Percentiles rank a stretch among this genome's conserved stretches.
phyloP scores from a whole-genome alignment of 345 rosid species.

The Pistacia atlantica region DNA sequence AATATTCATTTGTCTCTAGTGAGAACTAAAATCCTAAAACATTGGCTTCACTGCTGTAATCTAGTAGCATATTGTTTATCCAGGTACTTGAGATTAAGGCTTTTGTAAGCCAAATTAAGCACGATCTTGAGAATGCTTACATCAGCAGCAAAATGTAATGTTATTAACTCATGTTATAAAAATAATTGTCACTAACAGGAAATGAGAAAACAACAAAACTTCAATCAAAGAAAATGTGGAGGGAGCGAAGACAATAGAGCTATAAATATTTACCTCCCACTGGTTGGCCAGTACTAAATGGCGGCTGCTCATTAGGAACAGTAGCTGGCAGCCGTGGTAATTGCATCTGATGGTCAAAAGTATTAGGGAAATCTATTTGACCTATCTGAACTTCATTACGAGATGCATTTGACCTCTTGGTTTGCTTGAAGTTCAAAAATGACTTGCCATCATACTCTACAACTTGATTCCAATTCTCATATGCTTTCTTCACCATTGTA shows the following conservation, averaged over 20 bases:
- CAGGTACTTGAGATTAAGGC: neutral
- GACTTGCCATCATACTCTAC: constrained; percentile 93
- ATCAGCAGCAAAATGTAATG: neutral
- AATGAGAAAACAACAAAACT: neutral
- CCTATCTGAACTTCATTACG: constrained; percentile 51
- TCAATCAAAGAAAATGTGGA: neutral
- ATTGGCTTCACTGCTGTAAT: neutral
- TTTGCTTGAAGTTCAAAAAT: constrained; percentile 65
- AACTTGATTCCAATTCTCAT: constrained; percentile 87
- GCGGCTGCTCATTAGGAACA: constrained; percentile 50
- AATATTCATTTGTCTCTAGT: neutral
- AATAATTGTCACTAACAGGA: neutral
- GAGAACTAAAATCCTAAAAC: neutral
- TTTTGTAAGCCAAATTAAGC: neutral
- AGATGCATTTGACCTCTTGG: constrained; percentile 47
- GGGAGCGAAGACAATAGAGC: neutral
- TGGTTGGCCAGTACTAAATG: constrained; percentile 50
- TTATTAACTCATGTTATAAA: neutral
- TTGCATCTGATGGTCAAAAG: constrained; percentile 58
- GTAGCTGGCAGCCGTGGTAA: constrained; percentile 51
- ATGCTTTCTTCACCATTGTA: constrained; percentile 85
- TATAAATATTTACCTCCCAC: constrained; percentile 53
- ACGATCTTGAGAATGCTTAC: neutral
- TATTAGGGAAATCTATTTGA: constrained; percentile 43
- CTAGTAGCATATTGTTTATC: neutral